These are phyloP conservation scores for Chaetomium strumarium DNA, from an alignment of 2,329 filamentous ascomycete genomes.

Conservation along the genomic window DNA sequence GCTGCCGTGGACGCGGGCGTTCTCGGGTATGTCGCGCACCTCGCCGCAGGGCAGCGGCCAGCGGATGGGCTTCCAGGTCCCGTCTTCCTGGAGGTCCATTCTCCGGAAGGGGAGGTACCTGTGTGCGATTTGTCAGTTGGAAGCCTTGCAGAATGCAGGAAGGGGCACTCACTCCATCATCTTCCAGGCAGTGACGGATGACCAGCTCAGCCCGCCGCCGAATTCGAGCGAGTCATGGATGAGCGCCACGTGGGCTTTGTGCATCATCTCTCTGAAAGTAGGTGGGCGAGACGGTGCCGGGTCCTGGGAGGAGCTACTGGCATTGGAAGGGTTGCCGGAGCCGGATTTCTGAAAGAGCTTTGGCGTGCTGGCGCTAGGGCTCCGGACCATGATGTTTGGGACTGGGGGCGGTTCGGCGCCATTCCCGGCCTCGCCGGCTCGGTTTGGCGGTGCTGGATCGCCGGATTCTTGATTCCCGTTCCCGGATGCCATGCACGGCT, in stretches of 20 bases:
- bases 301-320: not conserved
- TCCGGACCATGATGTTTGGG: slow-evolving; percentile 25
- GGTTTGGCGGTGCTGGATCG: not conserved
- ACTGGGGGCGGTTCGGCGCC: slow-evolving; percentile 6
- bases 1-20: slow-evolving; percentile 66
- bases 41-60: slow-evolving; percentile 77
- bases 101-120: slow-evolving; percentile 68
- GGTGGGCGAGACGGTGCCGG: not conserved
- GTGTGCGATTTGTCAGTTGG: not conserved
- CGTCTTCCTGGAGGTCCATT: slow-evolving; percentile 69
- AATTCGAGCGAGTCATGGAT: slow-evolving; percentile 70
- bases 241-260: slow-evolving; percentile 46
- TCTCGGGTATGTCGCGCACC: slow-evolving; percentile 66
- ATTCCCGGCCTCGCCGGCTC: not conserved
- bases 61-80: slow-evolving; percentile 71
- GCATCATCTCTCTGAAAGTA: slow-evolving; percentile 53
- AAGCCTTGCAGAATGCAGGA: not conserved
- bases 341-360: slow-evolving; percentile 16
- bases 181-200: slow-evolving; percentile 63
- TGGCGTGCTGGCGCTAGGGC: slow-evolving; percentile 20
- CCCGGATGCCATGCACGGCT: slow-evolving; percentile 20
- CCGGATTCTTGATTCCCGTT: not conserved
- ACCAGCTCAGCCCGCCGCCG: slow-evolving; percentile 48
- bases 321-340: not conserved
- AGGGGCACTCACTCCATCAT: slow-evolving; percentile 57